Evolutionary conservation across 2,329 filamentous ascomycete genomes (phyloP), one percentile per base, ranked within the genome.

Genomic region (Mollisia scopiformis): DNA sequence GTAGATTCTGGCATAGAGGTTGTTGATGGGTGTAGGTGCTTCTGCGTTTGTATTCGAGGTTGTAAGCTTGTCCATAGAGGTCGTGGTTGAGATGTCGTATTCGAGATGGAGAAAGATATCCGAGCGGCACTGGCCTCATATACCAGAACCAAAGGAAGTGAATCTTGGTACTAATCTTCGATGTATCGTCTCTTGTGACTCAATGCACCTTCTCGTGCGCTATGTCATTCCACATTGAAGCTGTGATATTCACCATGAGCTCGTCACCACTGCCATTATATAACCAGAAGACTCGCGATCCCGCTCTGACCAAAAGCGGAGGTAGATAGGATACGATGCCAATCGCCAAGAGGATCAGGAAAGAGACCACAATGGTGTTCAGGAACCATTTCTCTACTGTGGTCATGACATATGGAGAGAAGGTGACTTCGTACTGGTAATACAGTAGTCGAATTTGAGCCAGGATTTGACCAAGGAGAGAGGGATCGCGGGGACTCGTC

Each of bases 401-500:
- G 0, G 75, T 78, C 75, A 80, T 74, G 25, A 78, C 71, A 62
- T 79, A 80, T 6, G 77, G 66, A 6, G 75, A 75, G 58, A 76
- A 79, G 2, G 78, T 80, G 50, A 80, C 77, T 65, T 80, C 77
- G 62, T 79, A 80, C 57, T 74, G 77, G 63, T 80, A 79, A 23
- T 65, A 61, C 31, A 59, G 54, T 3, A 67, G 55, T 7, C 41
- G 46, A 14, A 65, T 6, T 11, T 62, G 33, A 30, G 52, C 37
- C 10, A 55, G 3, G 35, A 51, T 33, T 13, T 21, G 27, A 35
- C 49, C 49, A 31, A 51, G 16, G 13, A 51, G 30, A 31, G 49
- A 51, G 19, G 16, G 49, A 33, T 51, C 49, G 49, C 49, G 49
- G 2, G 49, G 49, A 11, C 5, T 33, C 1, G 16, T 19, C n/a